A percentile compares a stretch with the other conserved stretches of the same genome.
Conservation (phyloP, 257 asterid species). For the Paraleonurus japonicus region DNA sequence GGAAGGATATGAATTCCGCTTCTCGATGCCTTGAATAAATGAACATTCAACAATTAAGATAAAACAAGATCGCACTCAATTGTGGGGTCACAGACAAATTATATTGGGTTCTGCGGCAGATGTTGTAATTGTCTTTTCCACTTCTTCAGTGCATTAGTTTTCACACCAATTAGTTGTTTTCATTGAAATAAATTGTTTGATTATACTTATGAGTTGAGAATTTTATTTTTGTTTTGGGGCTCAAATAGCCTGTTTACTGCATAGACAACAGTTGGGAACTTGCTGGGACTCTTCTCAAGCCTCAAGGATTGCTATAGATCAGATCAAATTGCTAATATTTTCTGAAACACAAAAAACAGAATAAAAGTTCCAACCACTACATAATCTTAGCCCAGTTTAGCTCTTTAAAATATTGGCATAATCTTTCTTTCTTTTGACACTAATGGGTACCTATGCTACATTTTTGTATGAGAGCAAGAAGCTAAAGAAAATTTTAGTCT, state of each 20-base stretch:
- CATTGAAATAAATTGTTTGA: background rate
- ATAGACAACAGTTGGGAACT: background rate
- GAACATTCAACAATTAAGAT: no score
- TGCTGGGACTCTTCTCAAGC: background rate
- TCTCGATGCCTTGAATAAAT: no score
- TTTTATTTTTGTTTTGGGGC: background rate
- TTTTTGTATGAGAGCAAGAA: background rate
- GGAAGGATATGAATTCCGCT: no score
- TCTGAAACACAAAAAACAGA: conserved; percentile 5
- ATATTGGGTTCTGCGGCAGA: background rate
- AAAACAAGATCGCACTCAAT: no score
- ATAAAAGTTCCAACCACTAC: conserved; percentile 1
- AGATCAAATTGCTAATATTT: background rate
- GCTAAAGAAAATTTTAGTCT: background rate
- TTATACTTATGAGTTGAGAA: background rate
- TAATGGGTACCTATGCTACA: background rate
- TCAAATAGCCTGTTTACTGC: background rate
- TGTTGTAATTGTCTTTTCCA: background rate
- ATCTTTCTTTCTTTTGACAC: background rate
- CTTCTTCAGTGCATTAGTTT: background rate
- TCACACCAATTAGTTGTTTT: background rate
- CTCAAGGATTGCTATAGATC: background rate
- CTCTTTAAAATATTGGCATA: background rate
- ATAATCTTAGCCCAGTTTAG: conserved; percentile 2
- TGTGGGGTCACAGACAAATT: background rate